Evolutionary conservation across 2,329 filamentous ascomycete species (phyloP).

Genomic region (Alternaria arbusti): DNA sequence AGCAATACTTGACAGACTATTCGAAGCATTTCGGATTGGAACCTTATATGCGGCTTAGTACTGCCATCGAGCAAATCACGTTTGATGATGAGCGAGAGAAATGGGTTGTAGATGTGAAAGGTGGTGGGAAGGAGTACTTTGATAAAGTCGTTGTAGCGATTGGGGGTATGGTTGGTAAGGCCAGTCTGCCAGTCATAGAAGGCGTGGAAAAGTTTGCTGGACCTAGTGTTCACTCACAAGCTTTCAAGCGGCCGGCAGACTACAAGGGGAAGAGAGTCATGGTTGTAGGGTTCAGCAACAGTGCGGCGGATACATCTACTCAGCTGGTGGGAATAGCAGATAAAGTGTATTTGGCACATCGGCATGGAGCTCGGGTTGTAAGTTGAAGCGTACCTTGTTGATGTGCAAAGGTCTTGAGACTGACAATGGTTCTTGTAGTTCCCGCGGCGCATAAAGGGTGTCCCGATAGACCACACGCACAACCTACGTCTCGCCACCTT

Average conservation of each 20-base stretch:
- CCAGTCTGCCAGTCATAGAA: constrained; percentile 24
- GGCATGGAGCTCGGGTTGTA: constrained; percentile 29
- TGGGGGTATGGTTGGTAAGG: constrained; percentile 22
- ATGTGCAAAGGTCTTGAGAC: background rate
- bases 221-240: constrained; percentile 15
- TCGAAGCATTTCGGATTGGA: constrained; percentile 23
- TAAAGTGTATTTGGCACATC: constrained; percentile 32
- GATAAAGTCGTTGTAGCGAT: constrained; percentile 31
- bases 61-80: constrained; percentile 13
- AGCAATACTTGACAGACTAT: constrained; percentile 28
- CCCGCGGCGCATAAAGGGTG: constrained; percentile 21
- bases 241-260: constrained; percentile 21
- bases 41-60: constrained; percentile 19
- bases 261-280: constrained; percentile 25
- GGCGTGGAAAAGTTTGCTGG: constrained; percentile 25
- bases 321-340: constrained; percentile 25
- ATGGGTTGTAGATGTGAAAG: constrained; percentile 18
- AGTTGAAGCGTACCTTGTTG: background rate
- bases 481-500: constrained; percentile 20
- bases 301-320: constrained; percentile 32
- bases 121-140: constrained; percentile 13
- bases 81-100: constrained; percentile 19
- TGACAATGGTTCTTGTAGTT: constrained; percentile 10
- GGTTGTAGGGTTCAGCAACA: constrained; percentile 36
- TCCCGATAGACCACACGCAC: constrained; percentile 22